Evolutionary conservation across 2,329 filamentous ascomycete genomes (phyloP).

Genomic region (Colletotrichum aenigma): DNA sequence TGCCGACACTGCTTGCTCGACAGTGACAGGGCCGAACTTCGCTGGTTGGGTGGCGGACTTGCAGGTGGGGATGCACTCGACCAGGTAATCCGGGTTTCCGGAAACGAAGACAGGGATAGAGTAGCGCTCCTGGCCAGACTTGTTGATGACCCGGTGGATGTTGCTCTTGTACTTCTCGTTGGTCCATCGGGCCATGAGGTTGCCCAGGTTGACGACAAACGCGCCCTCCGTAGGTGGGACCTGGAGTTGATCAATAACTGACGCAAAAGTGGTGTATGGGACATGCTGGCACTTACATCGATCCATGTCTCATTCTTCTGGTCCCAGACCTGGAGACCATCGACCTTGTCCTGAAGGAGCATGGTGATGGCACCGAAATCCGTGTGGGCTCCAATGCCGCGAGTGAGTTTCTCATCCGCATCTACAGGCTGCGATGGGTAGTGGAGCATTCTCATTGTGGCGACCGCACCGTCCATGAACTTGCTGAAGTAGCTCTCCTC

Average conservation of each 20-base stretch:
- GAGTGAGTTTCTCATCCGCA: slow-evolving; percentile 32
- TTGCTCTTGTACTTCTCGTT: slow-evolving; percentile 57
- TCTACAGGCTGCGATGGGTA: slow-evolving; percentile 48
- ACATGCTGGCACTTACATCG: slow-evolving; percentile 28
- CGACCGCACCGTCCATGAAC: slow-evolving; percentile 47
- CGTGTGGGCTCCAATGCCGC: slow-evolving; percentile 54
- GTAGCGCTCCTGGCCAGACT: slow-evolving; percentile 53
- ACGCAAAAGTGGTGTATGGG: neutral
- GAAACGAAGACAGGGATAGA: slow-evolving; percentile 62
- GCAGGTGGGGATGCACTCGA: slow-evolving; percentile 36
- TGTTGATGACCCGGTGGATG: slow-evolving; percentile 61
- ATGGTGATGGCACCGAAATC: slow-evolving; percentile 63
- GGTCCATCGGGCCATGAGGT: slow-evolving; percentile 55
- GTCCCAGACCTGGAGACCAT: slow-evolving; percentile 57
- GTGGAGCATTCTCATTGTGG: slow-evolving; percentile 50
- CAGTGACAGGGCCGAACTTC: slow-evolving; percentile 35
- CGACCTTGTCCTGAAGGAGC: slow-evolving; percentile 54
- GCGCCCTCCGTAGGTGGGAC: slow-evolving; percentile 48
- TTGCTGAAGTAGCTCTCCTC: slow-evolving; percentile 45
- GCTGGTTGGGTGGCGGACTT: slow-evolving; percentile 23
- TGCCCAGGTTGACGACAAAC: slow-evolving; percentile 56
- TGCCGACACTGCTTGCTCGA: slow-evolving; percentile 34
- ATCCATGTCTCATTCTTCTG: slow-evolving; percentile 46
- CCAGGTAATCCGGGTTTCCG: slow-evolving; percentile 51
- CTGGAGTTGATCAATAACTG: slow-evolving; percentile 13